A percentile compares a stretch with the other conserved stretches of the same genome.
Conservation (phyloP, 2,329 filamentous ascomycete species). For the Amauroascus niger region DNA sequence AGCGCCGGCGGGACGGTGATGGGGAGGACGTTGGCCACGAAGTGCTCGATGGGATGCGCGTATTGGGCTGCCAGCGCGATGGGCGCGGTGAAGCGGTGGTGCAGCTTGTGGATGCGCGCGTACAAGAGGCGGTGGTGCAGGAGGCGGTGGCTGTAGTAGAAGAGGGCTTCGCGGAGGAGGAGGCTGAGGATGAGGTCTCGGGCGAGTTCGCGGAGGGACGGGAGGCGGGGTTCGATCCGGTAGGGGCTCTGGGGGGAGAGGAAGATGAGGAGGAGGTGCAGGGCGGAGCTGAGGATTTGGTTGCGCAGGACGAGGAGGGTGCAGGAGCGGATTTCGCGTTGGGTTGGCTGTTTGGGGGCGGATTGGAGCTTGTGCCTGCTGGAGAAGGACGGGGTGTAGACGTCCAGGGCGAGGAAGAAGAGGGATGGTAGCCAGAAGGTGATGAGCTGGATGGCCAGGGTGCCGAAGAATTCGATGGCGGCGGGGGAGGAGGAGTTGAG, state of each 20-base stretch:
- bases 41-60: slow-evolving; percentile 48
- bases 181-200: slow-evolving; percentile 37
- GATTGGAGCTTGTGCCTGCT: slow-evolving; percentile 19
- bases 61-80: slow-evolving; percentile 49
- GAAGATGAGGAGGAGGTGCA: slow-evolving; percentile 18
- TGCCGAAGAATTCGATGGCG: slow-evolving; percentile 27
- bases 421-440: slow-evolving; percentile 17
- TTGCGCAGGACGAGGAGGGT: slow-evolving; percentile 33
- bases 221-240: slow-evolving; percentile 33
- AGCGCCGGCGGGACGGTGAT: slow-evolving; percentile 43
- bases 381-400: slow-evolving; percentile 16
- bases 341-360: slow-evolving; percentile 15
- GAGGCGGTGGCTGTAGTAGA: slow-evolving; percentile 49
- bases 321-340: slow-evolving; percentile 15
- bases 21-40: slow-evolving; percentile 46
- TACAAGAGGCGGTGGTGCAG: slow-evolving; percentile 45
- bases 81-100: slow-evolving; percentile 49
- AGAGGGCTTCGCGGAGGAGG: slow-evolving; percentile 41
- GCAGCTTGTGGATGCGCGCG: slow-evolving; percentile 45
- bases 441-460: slow-evolving; percentile 37
- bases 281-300: slow-evolving; percentile 39
- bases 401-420: slow-evolving; percentile 16
- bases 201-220: slow-evolving; percentile 29
- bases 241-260: slow-evolving; percentile 27
- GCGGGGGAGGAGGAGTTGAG: slow-evolving; percentile 13